Evolutionary conservation across 2,329 filamentous ascomycete genomes (phyloP).

Genomic region (Penicillium sp.): DNA sequence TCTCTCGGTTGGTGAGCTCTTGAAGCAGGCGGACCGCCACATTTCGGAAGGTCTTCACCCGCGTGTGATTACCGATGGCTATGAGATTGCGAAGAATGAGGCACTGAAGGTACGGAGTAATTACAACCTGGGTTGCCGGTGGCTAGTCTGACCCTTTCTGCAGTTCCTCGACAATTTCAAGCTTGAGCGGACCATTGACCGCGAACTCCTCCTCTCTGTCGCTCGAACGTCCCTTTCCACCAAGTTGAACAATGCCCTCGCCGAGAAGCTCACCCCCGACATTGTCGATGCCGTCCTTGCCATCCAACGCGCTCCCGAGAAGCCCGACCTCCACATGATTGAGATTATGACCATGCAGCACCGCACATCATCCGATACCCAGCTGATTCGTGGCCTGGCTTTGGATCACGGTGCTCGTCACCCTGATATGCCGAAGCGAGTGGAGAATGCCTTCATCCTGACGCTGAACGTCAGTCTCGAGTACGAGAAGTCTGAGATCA

Average conservation of each 20-base stretch:
- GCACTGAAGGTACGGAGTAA: slow-evolving; percentile 69
- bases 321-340: slow-evolving; percentile 98
- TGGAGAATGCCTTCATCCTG: slow-evolving; percentile 93
- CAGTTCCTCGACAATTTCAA: slow-evolving; percentile 96
- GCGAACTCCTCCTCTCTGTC: slow-evolving; percentile 89
- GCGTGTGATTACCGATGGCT: slow-evolving; percentile 94
- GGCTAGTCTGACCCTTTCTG: slow-evolving; percentile 18
- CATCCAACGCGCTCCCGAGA: slow-evolving; percentile 84
- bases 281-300: slow-evolving; percentile 96
- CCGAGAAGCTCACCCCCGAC: slow-evolving; percentile 86
- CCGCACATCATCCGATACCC: slow-evolving; percentile 90
- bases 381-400: slow-evolving; percentile 89
- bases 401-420: slow-evolving; percentile 95
- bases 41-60: slow-evolving; percentile 97
- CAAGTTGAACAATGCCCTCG: slow-evolving; percentile 87
- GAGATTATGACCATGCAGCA: slow-evolving; percentile 99
- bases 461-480: slow-evolving; percentile 96
- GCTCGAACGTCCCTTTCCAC: slow-evolving; percentile 93
- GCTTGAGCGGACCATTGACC: slow-evolving; percentile 81
- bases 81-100: slow-evolving; percentile 94
- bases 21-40: slow-evolving; percentile 96
- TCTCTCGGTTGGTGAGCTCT: slow-evolving; percentile 87
- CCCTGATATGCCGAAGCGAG: slow-evolving; percentile 95
- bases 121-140: background rate
- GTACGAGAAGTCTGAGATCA: slow-evolving; percentile 99